Evolutionary conservation across 306 rosid genomes (phyloP).

Genomic region (Lithocarpus polystachyus): DNA sequence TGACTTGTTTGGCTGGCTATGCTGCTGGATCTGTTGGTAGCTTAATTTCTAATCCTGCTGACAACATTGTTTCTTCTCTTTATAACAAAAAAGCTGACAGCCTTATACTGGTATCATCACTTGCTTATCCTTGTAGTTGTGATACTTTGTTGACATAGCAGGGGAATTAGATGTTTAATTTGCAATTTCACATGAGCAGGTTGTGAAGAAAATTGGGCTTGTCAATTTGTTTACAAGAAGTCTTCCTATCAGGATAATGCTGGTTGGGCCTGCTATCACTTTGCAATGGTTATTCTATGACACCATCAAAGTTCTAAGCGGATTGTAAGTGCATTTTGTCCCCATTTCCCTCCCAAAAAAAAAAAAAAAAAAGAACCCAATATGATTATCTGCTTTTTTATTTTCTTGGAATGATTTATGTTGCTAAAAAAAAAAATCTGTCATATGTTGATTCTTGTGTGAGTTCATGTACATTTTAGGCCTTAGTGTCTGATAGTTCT

Average conservation of each 20-base stretch:
- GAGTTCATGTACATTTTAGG: background rate
- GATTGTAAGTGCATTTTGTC: background rate
- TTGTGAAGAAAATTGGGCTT: constrained; percentile 5
- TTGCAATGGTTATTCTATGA: constrained; percentile 13
- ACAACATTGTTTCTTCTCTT: constrained; percentile 56
- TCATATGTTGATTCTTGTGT: too few species aligned
- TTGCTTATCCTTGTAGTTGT: background rate
- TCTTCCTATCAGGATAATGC: constrained; percentile 9
- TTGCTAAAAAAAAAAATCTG: too few species aligned
- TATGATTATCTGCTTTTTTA: background rate
- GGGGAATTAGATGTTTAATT: background rate
- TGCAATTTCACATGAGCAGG: background rate
- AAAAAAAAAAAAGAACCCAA: too few species aligned
- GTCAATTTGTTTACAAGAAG: constrained; percentile 5
- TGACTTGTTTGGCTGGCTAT: constrained; percentile 63
- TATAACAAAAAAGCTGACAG: constrained; percentile 56
- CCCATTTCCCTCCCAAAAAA: background rate
- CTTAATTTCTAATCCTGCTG: constrained; percentile 56
- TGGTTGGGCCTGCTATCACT: constrained; percentile 7
- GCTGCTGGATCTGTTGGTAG: constrained; percentile 66
- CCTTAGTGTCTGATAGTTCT: background rate
- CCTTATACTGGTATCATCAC: constrained; percentile 43
- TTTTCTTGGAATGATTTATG: background rate
- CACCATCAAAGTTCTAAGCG: constrained; percentile 1
- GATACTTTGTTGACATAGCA: background rate